Base-by-base conservation (phyloP, 176 grass and related monocot species). In the Hordeum marinum region DNA sequence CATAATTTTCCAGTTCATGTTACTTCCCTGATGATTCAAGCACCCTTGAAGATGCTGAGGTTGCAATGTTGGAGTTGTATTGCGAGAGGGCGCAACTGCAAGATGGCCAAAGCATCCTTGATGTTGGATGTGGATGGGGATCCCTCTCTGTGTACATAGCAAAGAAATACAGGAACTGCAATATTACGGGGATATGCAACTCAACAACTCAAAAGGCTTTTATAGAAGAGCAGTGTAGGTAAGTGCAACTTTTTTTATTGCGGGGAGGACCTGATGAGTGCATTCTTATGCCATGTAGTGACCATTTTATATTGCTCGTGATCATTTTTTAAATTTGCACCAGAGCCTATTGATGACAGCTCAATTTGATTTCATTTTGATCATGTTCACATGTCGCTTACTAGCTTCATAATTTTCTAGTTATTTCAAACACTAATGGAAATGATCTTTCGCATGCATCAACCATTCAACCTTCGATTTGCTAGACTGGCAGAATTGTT, bases 41-140 rank as follows among this genome's bases (percentile, higher is more conserved):
- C 85, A 89, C 83, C 66, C 84, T 95, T 62, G 91, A 98, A 79
- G 93, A 98, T 63, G 93, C 96, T 3, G 96, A 98, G 64, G 77
- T 90, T 54, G 89, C 93, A 86, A 98, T 98, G 93, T 8, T 98
- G 86, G 93, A 92, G 31, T 77, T 98, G 75, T 98, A 94, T 5
- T 95, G 96, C 54, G 91, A 95, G 86, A 95, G 93, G 70, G 85
- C 89, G 68, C 83, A 98, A 25, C 13, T 98, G 46, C 89, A 90
- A 76, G 96, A 98, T 93, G 91, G 91, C 1, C 93, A 95, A 63
- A 91, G 50, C 20, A 24, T 98, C 37, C 93, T 98, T 9, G 96
- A 98, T 63, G 84, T 98, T 34, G 96, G 96, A 42, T 98, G 96
- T 76, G 96, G 96, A 18, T 98, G 96, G 93, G 96, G 96, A 15